These are phyloP conservation scores for Epichloe brachyelytri DNA, from an alignment of 2,329 filamentous ascomycete genomes.

Conservation along the genomic window DNA sequence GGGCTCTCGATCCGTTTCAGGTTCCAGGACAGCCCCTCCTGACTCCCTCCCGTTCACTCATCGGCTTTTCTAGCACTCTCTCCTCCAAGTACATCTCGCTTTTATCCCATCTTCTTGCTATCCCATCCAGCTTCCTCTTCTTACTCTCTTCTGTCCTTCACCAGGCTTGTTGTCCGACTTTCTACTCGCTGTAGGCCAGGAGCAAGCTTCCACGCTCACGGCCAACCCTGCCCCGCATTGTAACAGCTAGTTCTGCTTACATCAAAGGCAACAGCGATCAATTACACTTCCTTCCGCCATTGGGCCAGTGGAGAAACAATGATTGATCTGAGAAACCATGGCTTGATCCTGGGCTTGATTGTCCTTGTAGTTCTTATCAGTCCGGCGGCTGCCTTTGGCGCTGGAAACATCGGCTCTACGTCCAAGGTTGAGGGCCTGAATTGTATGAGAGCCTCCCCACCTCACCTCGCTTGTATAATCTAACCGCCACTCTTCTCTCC, in stretches of 20 bases:
- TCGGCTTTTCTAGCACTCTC: not conserved
- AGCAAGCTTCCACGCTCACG: not conserved
- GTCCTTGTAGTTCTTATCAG: constrained; percentile 54
- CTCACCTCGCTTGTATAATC: not conserved
- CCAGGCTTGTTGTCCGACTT: not conserved
- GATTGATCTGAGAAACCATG: constrained; percentile 34
- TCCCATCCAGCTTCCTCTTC: no score
- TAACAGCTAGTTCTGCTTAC: not conserved
- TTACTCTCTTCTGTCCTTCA: not conserved
- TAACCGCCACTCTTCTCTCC: not conserved
- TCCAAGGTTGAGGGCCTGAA: constrained; percentile 75
- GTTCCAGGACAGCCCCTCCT: constrained; percentile 1
- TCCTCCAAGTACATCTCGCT: not conserved
- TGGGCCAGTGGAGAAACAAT: constrained; percentile 19
- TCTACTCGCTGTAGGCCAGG: not conserved
- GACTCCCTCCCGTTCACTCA: not conserved
- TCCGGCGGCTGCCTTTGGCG: constrained; percentile 67
- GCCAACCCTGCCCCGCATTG: not conserved
- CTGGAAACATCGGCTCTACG: constrained; percentile 74
- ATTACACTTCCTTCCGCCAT: not conserved
- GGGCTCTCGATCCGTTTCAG: no score
- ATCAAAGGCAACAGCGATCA: not conserved
- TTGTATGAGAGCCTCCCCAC: constrained; percentile 34
- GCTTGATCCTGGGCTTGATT: constrained; percentile 40
- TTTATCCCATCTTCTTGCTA: not conserved